Evolutionary conservation across 225 moss, liverwort and hornwort species (phyloP).

Genomic region (Neckera pumila): DNA sequence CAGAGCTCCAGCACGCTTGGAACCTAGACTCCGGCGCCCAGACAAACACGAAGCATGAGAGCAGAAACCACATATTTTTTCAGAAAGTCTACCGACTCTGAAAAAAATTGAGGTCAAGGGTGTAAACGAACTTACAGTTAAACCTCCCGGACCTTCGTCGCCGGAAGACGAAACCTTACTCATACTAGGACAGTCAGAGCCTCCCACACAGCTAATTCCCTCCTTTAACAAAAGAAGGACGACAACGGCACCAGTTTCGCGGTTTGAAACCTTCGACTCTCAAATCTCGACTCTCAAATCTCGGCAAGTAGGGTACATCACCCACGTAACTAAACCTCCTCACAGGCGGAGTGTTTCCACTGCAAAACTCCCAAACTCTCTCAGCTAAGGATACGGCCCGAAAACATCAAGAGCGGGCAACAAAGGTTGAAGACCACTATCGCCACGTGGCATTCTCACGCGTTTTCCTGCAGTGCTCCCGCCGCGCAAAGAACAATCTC

Average conservation of each 20-base stretch:
- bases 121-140: background rate
- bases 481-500: background rate
- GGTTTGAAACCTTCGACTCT: background rate
- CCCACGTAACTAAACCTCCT: background rate
- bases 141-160: background rate
- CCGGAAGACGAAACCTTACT: background rate
- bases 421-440: too few relatives aligned
- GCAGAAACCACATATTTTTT: background rate
- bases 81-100: too few relatives aligned
- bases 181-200: background rate
- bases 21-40: background rate
- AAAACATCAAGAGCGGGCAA: too few relatives aligned
- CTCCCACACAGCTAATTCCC: background rate
- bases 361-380: background rate
- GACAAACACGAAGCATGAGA: background rate
- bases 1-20: background rate
- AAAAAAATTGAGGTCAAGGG: background rate
- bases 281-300: background rate
- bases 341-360: too few relatives aligned
- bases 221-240: too few relatives aligned
- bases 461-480: background rate
- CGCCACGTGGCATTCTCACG: background rate
- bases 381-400: too few relatives aligned
- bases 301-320: background rate
- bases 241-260: too few relatives aligned